Evolutionary conservation across 257 asterid genomes (phyloP).

Genomic region (Solanum arcanum): DNA sequence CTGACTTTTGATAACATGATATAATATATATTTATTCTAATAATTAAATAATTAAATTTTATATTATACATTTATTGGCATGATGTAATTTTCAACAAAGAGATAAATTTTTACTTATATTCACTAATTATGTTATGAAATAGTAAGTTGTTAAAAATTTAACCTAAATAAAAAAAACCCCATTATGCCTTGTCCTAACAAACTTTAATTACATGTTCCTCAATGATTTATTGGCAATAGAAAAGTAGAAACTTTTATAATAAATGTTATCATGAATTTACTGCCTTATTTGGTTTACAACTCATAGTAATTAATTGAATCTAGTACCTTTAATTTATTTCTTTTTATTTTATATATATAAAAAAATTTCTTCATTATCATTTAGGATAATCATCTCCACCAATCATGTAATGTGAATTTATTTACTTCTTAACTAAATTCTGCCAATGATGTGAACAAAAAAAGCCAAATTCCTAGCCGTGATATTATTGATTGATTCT

Average conservation of each 20-base stretch:
- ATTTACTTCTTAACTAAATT: neutral
- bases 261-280: neutral
- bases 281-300: neutral
- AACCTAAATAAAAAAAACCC: neutral
- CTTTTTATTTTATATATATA: neutral
- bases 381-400: neutral
- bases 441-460: neutral
- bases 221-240: neutral
- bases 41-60: neutral
- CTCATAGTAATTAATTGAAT: neutral
- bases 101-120: neutral
- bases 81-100: neutral
- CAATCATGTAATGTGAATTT: neutral
- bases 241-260: neutral
- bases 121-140: neutral
- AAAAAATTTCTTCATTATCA: neutral
- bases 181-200: neutral
- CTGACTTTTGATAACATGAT: neutral
- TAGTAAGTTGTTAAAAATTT: neutral
- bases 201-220: neutral
- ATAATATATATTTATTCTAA: neutral
- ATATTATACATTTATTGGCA: neutral
- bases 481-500: neutral
- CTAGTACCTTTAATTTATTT: neutral
- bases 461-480: slow-evolving; percentile 1